phyloP scores from a whole-genome alignment of 208 protist species.

The Leishmania tropica region DNA sequence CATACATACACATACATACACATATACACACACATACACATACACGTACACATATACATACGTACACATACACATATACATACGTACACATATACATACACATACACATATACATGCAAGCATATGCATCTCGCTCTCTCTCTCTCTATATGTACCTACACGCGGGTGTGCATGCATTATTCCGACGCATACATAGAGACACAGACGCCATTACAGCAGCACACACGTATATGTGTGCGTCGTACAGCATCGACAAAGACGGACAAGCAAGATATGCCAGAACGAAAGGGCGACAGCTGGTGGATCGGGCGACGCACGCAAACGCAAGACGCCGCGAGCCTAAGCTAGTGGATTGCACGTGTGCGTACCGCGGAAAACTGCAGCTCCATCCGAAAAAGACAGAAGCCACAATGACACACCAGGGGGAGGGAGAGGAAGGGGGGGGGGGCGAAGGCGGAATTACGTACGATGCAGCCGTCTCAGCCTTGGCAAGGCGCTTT shows the following conservation, averaged over 20 bases:
- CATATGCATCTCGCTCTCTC: too few relatives aligned
- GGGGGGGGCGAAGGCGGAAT: neutral
- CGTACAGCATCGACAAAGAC: too few relatives aligned
- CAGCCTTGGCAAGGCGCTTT: neutral
- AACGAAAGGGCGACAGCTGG: too few relatives aligned
- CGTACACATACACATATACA: constrained; percentile 1
- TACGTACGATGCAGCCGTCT: neutral
- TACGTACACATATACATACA: constrained; percentile 3
- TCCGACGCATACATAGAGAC: neutral
- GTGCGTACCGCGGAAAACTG: too few relatives aligned
- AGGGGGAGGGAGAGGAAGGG: neutral
- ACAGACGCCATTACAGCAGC: neutral
- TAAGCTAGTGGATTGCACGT: too few relatives aligned
- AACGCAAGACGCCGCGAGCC: too few relatives aligned
- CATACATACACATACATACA: too few relatives aligned
- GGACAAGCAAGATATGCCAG: too few relatives aligned
- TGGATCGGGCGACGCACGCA: too few relatives aligned
- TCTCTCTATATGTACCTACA: neutral
- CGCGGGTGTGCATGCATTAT: neutral
- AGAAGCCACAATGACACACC: neutral
- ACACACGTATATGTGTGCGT: too few relatives aligned
- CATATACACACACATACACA: neutral
- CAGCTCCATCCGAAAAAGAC: neutral
- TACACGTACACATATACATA: too few relatives aligned
- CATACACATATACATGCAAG: neutral